Evolutionary conservation across 192 early-diverging fungal genomes (phyloP).

Genomic region (Backusella sp.): DNA sequence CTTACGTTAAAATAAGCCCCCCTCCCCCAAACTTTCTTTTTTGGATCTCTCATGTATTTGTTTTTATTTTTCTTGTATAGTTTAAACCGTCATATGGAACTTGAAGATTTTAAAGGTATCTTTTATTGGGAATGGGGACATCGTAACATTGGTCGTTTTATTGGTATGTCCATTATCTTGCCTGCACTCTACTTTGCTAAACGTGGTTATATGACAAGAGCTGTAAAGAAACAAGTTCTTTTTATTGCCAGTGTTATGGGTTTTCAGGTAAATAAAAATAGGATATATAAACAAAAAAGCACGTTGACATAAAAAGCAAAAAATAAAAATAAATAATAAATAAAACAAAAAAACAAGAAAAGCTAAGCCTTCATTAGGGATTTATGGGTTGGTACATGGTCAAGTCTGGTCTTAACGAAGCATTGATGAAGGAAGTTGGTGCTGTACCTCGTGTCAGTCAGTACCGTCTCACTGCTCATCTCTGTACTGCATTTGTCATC

Average conservation of each 20-base stretch:
- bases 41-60: not conserved
- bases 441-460: constrained; percentile 91
- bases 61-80: constrained; percentile 39
- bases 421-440: constrained; percentile 72
- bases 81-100: constrained; percentile 83
- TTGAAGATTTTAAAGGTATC: constrained; percentile 96
- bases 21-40: not conserved
- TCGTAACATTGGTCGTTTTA: constrained; percentile 87
- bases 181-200: constrained; percentile 86
- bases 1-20: too few relatives aligned
- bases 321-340: not conserved
- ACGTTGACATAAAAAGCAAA: not conserved
- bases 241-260: constrained; percentile 64
- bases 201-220: constrained; percentile 73
- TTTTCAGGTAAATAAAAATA: constrained; percentile 55
- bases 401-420: constrained; percentile 86
- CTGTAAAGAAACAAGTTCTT: constrained; percentile 58
- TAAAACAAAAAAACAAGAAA: not conserved
- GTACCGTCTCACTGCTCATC: constrained; percentile 89
- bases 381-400: constrained; percentile 99
- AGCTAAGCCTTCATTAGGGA: constrained; percentile 52
- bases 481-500: constrained; percentile 84
- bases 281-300: not conserved
- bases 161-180: constrained; percentile 83
- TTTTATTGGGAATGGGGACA: constrained; percentile 99